These are phyloP conservation scores for Torulaspora franciscae DNA, from an alignment of 805 yeast genomes.

Conservation along the genomic window DNA sequence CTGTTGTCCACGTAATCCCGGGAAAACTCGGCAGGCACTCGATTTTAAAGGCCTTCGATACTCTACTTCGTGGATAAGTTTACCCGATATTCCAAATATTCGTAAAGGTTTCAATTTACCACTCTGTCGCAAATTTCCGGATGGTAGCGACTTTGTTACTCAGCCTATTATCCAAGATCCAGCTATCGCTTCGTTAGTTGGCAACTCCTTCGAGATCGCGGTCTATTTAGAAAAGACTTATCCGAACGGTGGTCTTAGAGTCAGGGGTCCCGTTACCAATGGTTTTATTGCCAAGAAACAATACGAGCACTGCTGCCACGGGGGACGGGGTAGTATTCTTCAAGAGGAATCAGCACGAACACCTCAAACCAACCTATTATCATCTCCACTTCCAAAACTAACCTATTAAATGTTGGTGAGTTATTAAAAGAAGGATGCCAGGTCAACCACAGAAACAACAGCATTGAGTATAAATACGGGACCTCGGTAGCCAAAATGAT, in stretches of 20 bases:
- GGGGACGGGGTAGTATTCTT: too few species aligned
- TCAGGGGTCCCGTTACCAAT: too few species aligned
- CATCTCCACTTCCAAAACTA: too few species aligned
- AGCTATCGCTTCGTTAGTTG: background rate
- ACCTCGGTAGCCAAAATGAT: background rate
- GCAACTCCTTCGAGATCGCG: constrained; percentile 4
- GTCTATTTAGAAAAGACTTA: constrained; percentile 1
- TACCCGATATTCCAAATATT: constrained; percentile 1
- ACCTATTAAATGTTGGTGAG: background rate
- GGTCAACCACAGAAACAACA: background rate
- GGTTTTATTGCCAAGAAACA: too few species aligned
- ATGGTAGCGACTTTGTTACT: background rate
- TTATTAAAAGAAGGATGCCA: background rate
- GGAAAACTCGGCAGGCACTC: constrained; percentile 2
- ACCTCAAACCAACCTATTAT: too few species aligned
- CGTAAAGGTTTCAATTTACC: background rate
- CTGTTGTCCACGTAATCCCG: constrained; percentile 1
- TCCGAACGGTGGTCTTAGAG: background rate
- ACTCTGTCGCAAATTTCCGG: background rate
- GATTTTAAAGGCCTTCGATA: constrained; percentile 1
- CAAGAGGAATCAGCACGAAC: too few species aligned
- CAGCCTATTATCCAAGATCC: constrained; percentile 1
- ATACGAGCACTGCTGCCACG: too few species aligned
- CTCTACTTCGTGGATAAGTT: background rate
- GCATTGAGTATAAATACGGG: background rate